Percentiles rank a stretch among this genome's conserved stretches.
Evolutionary conservation across 2,329 filamentous ascomycete species (phyloP).

Genomic region (Pseudogymnoascus sp.): DNA sequence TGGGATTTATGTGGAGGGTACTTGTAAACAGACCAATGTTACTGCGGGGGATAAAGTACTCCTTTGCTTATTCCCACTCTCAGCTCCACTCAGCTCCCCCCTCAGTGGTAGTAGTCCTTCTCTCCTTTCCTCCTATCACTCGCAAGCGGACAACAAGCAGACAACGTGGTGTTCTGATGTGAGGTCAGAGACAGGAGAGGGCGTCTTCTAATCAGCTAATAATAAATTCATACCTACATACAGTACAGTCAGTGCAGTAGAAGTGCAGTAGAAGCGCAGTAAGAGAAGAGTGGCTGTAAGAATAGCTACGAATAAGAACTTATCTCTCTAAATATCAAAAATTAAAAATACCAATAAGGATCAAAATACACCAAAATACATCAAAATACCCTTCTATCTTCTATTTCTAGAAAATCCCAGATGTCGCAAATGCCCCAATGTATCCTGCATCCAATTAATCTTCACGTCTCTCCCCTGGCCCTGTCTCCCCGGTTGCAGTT

Average conservation of each 20-base stretch:
- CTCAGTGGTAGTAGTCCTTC: not conserved
- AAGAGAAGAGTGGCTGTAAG: not conserved
- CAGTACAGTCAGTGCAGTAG: not conserved
- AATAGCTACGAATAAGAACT: not conserved
- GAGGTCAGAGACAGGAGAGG: not conserved
- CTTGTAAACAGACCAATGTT: not conserved
- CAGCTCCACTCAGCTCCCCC: not conserved
- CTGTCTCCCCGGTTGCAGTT: not conserved
- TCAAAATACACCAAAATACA: not conserved
- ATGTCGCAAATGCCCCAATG: not conserved
- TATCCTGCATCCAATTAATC: not conserved
- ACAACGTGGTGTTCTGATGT: not conserved
- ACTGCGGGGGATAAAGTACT: not conserved
- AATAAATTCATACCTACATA: not conserved
- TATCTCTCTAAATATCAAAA: not conserved
- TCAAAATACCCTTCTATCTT: not conserved
- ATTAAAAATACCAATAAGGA: not conserved
- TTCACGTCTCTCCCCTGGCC: not conserved
- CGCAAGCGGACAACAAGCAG: not conserved
- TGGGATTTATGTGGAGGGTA: constrained; percentile 1
- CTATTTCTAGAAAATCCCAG: not conserved
- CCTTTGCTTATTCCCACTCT: not conserved
- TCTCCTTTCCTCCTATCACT: not conserved
- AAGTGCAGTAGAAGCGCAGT: no score
- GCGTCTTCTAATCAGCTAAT: not conserved